Base-by-base conservation (phyloP, 805 yeast species). In the Dipodascus albidus region DNA sequence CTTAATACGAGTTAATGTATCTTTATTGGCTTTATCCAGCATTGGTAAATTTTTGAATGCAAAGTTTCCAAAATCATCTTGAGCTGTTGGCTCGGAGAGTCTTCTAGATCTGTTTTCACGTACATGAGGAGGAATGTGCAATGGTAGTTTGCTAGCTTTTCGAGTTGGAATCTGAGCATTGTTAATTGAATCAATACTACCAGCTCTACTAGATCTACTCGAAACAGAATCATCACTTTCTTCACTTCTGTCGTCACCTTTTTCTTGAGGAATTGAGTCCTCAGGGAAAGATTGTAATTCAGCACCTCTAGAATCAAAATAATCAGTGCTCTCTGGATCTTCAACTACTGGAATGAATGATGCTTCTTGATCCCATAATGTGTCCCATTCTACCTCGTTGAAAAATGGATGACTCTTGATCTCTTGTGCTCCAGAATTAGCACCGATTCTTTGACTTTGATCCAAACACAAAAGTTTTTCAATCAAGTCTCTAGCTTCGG, bases 221-320 rank as follows among this genome's bases (percentile, higher is more conserved):
- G 64, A 67, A 33, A 65, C 69, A 15, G 70, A 72, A 48, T 64
- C 71, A 11, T 70, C 70, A 44, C 50, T 41, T 23, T 27, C 31
- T 9, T 49, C 55, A 20, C 52, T 49, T 11, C 51, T 56, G 11
- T 55, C 59, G n/a, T 50, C 54, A 22, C 24, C 57, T 23, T 50
- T 52, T 17, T 23, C 54, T 22, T 38, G 56, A 23, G 48, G 55
- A 2, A 74, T 78, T 49, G 68, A 62, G 0, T 66, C 70, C 21
- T 64, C 69, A 2, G 85, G 82, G 54, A 86, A 84, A 52, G 77
- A 79, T 3, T 78, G 74, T 62, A 86, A 69, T 9, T 76, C 81
- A 0, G 96, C 98, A 2, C 99, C 99, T 61, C 99, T 78, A 2
- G 76, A 60, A 61, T 93, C 99, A 67, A 91, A 93, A 64, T 93